Conservation (phyloP, 768 basidiomycete species). For the Leccinum fibrillosum region DNA sequence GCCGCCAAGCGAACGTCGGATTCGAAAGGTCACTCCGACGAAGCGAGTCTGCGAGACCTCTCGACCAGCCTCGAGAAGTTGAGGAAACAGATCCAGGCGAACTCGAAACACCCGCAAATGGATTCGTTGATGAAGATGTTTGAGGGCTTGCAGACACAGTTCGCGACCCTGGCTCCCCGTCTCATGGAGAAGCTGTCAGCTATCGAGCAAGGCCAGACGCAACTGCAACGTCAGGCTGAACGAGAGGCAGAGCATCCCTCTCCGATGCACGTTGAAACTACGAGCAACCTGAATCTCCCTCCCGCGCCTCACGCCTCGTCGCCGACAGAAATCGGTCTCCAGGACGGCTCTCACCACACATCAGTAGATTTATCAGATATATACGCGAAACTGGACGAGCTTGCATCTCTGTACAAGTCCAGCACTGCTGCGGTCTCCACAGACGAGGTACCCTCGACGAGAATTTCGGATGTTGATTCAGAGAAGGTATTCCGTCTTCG, state of each 20-base stretch:
- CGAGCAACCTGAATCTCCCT: conserved; percentile 18
- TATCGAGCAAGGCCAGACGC: conserved; percentile 26
- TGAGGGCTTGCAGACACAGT: conserved; percentile 37
- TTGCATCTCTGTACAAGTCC: conserved; percentile 26
- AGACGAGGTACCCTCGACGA: background rate
- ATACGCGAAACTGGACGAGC: conserved; percentile 36
- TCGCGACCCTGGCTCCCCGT: conserved; percentile 37
- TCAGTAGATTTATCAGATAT: conserved; percentile 28
- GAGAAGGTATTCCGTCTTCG: conserved; percentile 18
- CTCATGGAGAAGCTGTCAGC: conserved; percentile 33
- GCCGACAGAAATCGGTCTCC: background rate
- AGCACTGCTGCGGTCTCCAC: background rate
- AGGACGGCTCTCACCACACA: background rate
- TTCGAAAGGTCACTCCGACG: background rate
- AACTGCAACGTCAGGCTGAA: conserved; percentile 14
- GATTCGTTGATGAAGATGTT: conserved; percentile 32
- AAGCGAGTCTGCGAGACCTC: conserved; percentile 5
- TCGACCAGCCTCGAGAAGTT: conserved; percentile 16
- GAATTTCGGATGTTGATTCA: conserved; percentile 3
- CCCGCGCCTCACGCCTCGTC: background rate
- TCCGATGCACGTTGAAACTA: background rate
- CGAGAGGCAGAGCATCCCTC: conserved; percentile 8
- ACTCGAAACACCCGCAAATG: conserved; percentile 8
- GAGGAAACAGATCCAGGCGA: conserved; percentile 13
- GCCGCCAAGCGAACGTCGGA: conserved; percentile 3